These are phyloP conservation scores for Phaffomyces opuntiae DNA, from an alignment of 805 yeast genomes.

Conservation along the genomic window DNA sequence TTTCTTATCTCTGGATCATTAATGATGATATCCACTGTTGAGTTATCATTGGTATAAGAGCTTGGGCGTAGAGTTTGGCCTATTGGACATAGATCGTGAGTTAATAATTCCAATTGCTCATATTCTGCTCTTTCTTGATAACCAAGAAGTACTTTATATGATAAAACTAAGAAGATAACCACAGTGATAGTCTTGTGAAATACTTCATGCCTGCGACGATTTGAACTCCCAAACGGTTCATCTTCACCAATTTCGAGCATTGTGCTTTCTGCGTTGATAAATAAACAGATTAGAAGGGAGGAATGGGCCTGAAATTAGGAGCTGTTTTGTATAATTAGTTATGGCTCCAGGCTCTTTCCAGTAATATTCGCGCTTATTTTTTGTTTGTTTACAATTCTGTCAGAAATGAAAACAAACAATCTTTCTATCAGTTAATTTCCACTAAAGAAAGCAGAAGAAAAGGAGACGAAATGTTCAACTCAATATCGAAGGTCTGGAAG, in stretches of 20 bases:
- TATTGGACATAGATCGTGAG: slow-evolving; percentile 16
- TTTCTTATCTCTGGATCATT: slow-evolving; percentile 27
- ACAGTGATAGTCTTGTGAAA: no score
- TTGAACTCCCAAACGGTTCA: no score
- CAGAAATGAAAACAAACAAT: not conserved
- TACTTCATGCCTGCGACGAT: no score
- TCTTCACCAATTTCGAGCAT: no score
- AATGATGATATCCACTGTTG: slow-evolving; percentile 29
- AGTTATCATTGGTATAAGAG: slow-evolving; percentile 25
- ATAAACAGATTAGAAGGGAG: no score
- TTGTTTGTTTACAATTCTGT: not conserved
- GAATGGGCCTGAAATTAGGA: no score
- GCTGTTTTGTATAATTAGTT: no score
- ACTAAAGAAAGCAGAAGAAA: no score
- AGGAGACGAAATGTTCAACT: slow-evolving; percentile 10
- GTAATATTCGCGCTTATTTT: not conserved
- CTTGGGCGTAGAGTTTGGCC: slow-evolving; percentile 18
- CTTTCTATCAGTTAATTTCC: no score
- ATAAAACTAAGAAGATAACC: not conserved
- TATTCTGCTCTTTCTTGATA: not conserved
- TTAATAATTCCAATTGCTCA: not conserved
- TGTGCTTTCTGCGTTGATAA: no score
- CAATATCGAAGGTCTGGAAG: slow-evolving; percentile 18
- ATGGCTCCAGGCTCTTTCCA: no score
- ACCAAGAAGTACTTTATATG: not conserved